Percentiles rank a stretch among this genome's conserved stretches.
These are phyloP conservation scores for Pseudocercospora pini-densiflorae DNA, from an alignment of 2,329 filamentous ascomycete species.

Conservation along the genomic window DNA sequence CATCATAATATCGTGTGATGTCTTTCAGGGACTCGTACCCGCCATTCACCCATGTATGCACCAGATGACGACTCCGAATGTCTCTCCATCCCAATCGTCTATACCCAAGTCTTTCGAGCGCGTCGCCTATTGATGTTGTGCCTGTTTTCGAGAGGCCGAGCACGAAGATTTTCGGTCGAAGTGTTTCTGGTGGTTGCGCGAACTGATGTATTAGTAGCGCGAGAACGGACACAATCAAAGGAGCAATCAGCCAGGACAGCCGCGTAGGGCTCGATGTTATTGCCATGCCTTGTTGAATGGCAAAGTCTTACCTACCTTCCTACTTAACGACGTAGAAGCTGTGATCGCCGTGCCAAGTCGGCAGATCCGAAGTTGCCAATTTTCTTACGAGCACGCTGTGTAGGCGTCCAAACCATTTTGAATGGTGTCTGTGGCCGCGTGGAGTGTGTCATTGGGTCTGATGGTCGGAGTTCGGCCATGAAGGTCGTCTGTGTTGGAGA, in stretches of 20 bases:
- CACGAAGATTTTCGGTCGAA: conserved; percentile 39
- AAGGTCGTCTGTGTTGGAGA: not conserved
- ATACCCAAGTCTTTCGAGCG: conserved; percentile 36
- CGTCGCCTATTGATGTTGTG: conserved; percentile 39
- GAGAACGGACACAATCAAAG: not conserved
- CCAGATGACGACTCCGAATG: conserved; percentile 37
- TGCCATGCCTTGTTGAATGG: conserved; percentile 1
- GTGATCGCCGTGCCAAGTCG: not conserved
- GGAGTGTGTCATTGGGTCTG: not conserved
- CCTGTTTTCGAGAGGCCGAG: conserved; percentile 39
- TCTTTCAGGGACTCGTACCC: conserved; percentile 29
- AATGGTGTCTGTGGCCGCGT: too few relatives aligned
- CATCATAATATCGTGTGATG: conserved; percentile 36
- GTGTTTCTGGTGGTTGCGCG: conserved; percentile 28
- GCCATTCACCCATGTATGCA: conserved; percentile 36
- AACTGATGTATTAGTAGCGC: conserved; percentile 15
- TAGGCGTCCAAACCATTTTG: too few relatives aligned
- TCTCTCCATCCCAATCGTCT: conserved; percentile 40
- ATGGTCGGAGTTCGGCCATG: not conserved
- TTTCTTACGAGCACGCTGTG: too few relatives aligned
- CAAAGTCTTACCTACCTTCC: not conserved
- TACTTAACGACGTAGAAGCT: not conserved
- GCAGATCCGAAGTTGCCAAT: not conserved
- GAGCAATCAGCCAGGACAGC: conserved; percentile 3
- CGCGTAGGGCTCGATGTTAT: not conserved